phyloP scores from a whole-genome alignment of 257 asterid species.

The Rehmannia glutinosa region DNA sequence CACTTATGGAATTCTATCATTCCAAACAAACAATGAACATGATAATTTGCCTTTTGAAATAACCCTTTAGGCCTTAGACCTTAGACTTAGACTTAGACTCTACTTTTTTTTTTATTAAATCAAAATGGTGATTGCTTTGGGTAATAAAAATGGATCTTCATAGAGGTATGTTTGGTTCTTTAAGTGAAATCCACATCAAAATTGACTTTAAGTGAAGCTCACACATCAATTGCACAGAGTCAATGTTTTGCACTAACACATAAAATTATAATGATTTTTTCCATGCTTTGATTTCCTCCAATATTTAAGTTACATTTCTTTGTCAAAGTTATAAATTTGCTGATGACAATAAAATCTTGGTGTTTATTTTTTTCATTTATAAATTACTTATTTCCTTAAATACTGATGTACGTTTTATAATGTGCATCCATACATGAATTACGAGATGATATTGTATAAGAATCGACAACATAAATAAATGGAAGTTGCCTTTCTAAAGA shows the following conservation, averaged over 20 bases:
- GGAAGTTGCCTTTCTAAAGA: no score
- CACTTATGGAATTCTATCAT: not conserved
- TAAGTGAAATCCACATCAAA: slow-evolving; percentile 14
- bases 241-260: not conserved
- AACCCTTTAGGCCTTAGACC: not conserved
- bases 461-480: no score
- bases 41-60: not conserved
- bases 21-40: not conserved
- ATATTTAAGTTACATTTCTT: not conserved
- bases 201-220: slow-evolving; percentile 21
- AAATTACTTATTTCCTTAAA: no score
- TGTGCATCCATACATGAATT: no score
- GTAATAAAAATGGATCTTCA: not conserved
- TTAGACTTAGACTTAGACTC: no score
- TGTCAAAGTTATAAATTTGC: not conserved
- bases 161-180: slow-evolving; percentile 17
- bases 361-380: no score
- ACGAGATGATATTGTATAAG: no score
- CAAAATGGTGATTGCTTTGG: slow-evolving; percentile 1
- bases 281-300: not conserved
- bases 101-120: no score
- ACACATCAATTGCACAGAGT: slow-evolving; percentile 17
- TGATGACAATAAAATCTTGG: no score
- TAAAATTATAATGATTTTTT: not conserved
- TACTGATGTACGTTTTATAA: no score